Evolutionary conservation across 2,329 filamentous ascomycete genomes (phyloP).

Genomic region (Ilyonectria robusta): DNA sequence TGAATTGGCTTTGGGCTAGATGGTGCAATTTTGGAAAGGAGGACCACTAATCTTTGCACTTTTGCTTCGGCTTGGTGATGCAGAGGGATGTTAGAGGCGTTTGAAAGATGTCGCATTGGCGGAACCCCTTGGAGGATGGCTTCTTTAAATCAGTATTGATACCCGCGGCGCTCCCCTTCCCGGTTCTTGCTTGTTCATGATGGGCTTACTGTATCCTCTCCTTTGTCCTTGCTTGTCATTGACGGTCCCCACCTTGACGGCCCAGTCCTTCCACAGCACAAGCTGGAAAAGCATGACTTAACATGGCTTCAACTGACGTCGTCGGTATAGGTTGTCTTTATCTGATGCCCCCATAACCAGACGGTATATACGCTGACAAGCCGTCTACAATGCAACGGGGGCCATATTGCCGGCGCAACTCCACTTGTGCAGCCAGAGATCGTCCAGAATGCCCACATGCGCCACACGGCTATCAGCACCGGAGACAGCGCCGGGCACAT

Average conservation of each 20-base stretch:
- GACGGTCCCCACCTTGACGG: conserved; percentile 11
- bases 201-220: not conserved
- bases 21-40: conserved; percentile 14
- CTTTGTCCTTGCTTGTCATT: conserved; percentile 2
- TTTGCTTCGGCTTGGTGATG: conserved; percentile 17
- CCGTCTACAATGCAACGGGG: conserved; percentile 59
- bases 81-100: conserved; percentile 36
- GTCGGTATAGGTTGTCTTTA: conserved; percentile 53
- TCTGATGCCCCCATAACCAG: conserved; percentile 59
- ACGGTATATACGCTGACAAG: conserved; percentile 52
- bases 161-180: conserved; percentile 16
- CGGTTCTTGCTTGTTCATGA: not conserved
- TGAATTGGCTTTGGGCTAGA: conserved; percentile 1
- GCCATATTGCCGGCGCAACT: conserved; percentile 67
- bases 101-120: conserved; percentile 37
- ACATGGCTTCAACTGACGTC: conserved; percentile 57
- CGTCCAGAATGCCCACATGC: conserved; percentile 59
- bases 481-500: not conserved
- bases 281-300: conserved; percentile 58
- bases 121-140: conserved; percentile 27
- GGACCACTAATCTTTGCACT: conserved; percentile 26
- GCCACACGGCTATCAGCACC: conserved; percentile 34
- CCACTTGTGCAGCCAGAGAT: conserved; percentile 63
- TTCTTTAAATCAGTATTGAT: conserved; percentile 37
- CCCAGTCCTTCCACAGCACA: conserved; percentile 55